Conservation (phyloP, 2,329 filamentous ascomycete species). For the Diaporthe citrichinensis region DNA sequence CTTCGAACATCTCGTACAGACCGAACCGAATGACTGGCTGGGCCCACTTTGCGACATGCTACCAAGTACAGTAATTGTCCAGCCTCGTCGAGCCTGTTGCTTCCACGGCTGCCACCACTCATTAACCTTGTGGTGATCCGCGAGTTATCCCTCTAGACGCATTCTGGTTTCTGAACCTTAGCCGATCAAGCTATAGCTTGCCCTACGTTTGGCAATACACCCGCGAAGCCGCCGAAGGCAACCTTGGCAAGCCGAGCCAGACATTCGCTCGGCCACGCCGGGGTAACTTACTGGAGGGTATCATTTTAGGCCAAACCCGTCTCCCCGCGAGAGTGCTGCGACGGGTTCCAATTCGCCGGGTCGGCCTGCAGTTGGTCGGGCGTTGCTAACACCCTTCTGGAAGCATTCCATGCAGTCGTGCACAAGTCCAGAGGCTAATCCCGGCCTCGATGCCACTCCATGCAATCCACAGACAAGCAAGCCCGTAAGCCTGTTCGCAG, state of each 20-base stretch:
- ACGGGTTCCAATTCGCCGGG: constrained; percentile 27
- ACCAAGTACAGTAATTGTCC: too few species aligned
- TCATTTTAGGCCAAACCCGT: background rate
- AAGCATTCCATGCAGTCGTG: constrained; percentile 14
- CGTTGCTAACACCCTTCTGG: constrained; percentile 24
- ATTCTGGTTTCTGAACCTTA: background rate
- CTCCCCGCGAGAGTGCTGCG: constrained; percentile 6
- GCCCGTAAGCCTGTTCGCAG: background rate
- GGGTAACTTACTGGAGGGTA: constrained; percentile 1
- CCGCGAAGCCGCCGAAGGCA: constrained; percentile 28
- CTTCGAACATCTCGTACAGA: background rate
- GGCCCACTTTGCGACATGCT: background rate
- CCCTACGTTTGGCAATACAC: constrained; percentile 23
- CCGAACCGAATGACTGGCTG: background rate
- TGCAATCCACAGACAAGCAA: background rate
- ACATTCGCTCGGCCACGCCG: constrained; percentile 18
- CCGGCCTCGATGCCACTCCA: background rate
- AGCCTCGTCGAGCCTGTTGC: background rate
- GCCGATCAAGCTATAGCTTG: constrained; percentile 15
- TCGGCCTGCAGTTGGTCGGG: constrained; percentile 21
- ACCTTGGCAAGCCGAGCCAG: constrained; percentile 22
- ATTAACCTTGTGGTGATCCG: background rate
- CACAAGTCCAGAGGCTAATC: background rate
- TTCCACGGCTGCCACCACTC: background rate
- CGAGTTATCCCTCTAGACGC: background rate